Evolutionary conservation across 805 yeast genomes (phyloP).

Genomic region (Teunomyces aglyptinius): DNA sequence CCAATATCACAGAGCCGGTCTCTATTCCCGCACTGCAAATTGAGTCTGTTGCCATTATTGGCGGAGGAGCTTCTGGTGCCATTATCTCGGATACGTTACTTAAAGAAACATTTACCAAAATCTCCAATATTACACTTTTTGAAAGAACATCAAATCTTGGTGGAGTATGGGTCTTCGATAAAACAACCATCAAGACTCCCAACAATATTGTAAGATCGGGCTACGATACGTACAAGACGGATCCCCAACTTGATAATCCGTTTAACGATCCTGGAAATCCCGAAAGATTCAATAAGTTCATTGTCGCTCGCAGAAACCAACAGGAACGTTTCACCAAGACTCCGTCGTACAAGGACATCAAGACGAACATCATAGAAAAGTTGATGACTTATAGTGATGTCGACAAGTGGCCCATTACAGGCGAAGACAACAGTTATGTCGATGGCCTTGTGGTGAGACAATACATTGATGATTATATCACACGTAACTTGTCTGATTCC

Average conservation of each 20-base stretch:
- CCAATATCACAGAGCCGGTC: conserved; percentile 2
- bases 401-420: conserved; percentile 30
- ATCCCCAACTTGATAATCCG: conserved; percentile 30
- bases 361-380: conserved; percentile 43
- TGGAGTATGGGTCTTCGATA: conserved; percentile 44
- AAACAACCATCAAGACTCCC: conserved; percentile 17
- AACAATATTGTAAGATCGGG: conserved; percentile 22
- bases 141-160: conserved; percentile 42
- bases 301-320: conserved; percentile 9
- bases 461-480: conserved; percentile 29
- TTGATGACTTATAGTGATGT: conserved; percentile 46
- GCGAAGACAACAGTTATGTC: conserved; percentile 24
- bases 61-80: conserved; percentile 54
- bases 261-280: conserved; percentile 12
- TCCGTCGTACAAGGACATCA: conserved; percentile 24
- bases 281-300: conserved; percentile 5
- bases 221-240: conserved; percentile 16
- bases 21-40: conserved; percentile 10
- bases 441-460: conserved; percentile 23
- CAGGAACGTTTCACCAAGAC: conserved; percentile 33
- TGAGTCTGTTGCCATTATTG: conserved; percentile 41
- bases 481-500: conserved; percentile 16
- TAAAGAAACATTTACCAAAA: conserved; percentile 23
- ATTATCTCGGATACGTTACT: conserved; percentile 39
- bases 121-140: conserved; percentile 35